Conservation (phyloP, 768 basidiomycete species). For the Calvatia gigantea region DNA sequence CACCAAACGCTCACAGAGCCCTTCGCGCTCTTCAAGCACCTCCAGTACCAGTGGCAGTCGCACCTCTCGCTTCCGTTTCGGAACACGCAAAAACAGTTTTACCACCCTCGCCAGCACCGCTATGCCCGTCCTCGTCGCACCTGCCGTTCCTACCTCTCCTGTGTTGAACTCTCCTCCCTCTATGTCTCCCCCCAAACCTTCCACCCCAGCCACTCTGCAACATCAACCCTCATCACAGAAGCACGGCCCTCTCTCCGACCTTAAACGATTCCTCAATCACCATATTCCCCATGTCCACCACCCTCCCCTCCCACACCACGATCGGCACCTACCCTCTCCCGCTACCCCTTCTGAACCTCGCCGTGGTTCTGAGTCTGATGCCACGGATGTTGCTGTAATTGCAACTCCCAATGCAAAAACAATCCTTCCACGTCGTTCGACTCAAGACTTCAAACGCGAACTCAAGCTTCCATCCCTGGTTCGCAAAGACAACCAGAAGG, state of each 20-base stretch:
- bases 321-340: conserved; percentile 16
- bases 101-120: conserved; percentile 5
- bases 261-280: conserved; percentile 93
- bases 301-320: conserved; percentile 23
- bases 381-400: conserved; percentile 14
- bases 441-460: conserved; percentile 29
- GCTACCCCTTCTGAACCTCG: conserved; percentile 15
- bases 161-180: conserved; percentile 13
- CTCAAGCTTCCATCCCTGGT: conserved; percentile 24
- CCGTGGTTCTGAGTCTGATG: conserved; percentile 19
- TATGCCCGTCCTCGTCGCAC: conserved; percentile 11
- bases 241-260: conserved; percentile 81
- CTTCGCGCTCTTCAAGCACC: background rate
- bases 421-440: conserved; percentile 15
- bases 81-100: conserved; percentile 13
- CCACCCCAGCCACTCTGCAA: conserved; percentile 15
- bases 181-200: conserved; percentile 15
- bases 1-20: conserved; percentile 7
- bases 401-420: conserved; percentile 23
- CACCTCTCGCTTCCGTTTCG: conserved; percentile 14
- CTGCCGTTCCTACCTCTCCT: conserved; percentile 11
- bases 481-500: conserved; percentile 15
- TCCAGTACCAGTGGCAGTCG: background rate
- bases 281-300: conserved; percentile 67
- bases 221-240: conserved; percentile 28